These are phyloP conservation scores for Phaeosphaeriaceae sp. DNA, from an alignment of 2,329 filamentous ascomycete genomes.

Conservation along the genomic window DNA sequence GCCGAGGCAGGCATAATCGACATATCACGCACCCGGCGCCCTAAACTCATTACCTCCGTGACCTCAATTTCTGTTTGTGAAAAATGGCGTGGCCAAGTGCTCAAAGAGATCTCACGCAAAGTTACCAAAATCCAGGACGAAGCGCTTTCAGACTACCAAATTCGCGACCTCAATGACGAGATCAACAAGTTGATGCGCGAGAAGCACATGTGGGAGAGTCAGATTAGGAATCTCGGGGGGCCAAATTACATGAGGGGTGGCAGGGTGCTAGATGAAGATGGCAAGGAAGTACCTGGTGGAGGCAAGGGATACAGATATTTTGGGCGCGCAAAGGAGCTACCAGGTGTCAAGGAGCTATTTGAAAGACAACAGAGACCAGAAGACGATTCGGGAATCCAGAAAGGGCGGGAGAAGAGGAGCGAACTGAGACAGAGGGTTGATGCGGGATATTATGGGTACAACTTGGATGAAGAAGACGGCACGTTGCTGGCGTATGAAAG, in stretches of 20 bases:
- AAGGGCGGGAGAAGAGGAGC: constrained; percentile 70
- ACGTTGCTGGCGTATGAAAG: constrained; percentile 80
- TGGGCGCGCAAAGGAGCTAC: constrained; percentile 85
- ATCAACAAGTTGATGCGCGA: constrained; percentile 99
- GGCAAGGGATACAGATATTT: constrained; percentile 89
- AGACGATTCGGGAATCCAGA: constrained; percentile 61
- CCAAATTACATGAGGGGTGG: constrained; percentile 91
- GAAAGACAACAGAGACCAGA: constrained; percentile 43
- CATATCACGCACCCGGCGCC: constrained; percentile 84
- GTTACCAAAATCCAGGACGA: constrained; percentile 94
- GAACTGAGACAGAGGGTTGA: constrained; percentile 81
- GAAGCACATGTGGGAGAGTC: constrained; percentile 98
- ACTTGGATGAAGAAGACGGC: constrained; percentile 88
- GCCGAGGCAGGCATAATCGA: constrained; percentile 96
- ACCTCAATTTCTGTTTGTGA: constrained; percentile 86
- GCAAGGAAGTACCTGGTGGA: constrained; percentile 64
- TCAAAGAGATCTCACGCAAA: constrained; percentile 97
- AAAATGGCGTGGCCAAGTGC: constrained; percentile 96
- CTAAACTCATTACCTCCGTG: constrained; percentile 88
- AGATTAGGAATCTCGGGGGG: constrained; percentile 93
- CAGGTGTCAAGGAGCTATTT: constrained; percentile 88
- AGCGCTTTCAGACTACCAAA: constrained; percentile 92
- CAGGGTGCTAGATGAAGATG: constrained; percentile 61
- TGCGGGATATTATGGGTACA: constrained; percentile 95
- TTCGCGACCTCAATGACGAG: constrained; percentile 97